Evolutionary conservation across 169 alveolate genomes (phyloP), one percentile per base, ranked within the genome.

Genomic region (Fabrea salina): DNA sequence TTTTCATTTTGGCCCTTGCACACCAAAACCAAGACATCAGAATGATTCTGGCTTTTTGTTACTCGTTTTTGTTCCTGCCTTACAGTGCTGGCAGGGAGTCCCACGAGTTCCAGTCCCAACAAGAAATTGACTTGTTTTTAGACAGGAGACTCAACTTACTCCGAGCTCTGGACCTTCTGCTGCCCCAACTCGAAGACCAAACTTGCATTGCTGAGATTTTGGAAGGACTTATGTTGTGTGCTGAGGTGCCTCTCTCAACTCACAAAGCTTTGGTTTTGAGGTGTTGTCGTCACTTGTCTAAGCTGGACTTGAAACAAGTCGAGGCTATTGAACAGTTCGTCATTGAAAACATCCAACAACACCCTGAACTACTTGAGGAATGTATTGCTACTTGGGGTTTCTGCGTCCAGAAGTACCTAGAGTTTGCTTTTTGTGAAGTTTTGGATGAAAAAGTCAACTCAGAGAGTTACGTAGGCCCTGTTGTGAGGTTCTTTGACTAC

Each of bases 71-170:
- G 67, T 68, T 68, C 32, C 44, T 68, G 37, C 78, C 78, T n/a
- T 68, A 43, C 66, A 40, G n/a, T 68, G 78, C 78, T 41, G 27
- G 78, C 4, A 0, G 64, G 25, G 61, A 68, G 8, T n/a, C n/a
- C 25, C n/a, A 16, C 1, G 51, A n/a, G 32, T 68, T 68, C 30
- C 19, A 16, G 8, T 7, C 27, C 13, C 78, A 68, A 47, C 11
- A 8, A 8, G 61, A 43, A 30, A n/a, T 68, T 4, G 66, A 68
- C 35, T n/a, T 16, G 1, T 68, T 16, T 43, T 8, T 68, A 11
- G n/a, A 68, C 1, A 13, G 78, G n/a, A 37, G 66, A n/a, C 19
- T 25, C 19, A 5, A 68, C 2, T 19, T 68, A n/a, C 39, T 68
- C 13, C 40, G 16, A 22, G 57, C 78, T 47, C 32, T 68, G 3